Evolutionary conservation across 352 stramenopile species (phyloP).

Genomic region (Blastocystis sp.): DNA sequence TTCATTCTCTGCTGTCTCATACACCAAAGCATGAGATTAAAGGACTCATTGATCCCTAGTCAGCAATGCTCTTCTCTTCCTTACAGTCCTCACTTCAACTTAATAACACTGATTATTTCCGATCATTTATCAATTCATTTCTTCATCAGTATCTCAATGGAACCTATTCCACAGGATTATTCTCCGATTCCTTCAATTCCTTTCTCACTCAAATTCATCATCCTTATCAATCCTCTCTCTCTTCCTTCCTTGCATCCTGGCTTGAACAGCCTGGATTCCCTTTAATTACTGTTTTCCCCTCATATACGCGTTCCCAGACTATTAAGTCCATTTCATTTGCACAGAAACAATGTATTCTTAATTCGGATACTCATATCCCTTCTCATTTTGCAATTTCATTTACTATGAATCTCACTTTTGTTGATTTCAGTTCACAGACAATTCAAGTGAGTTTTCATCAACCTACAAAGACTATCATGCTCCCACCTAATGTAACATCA

Average conservation of each 20-base stretch:
- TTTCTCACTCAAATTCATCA: neutral
- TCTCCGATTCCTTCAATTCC: neutral
- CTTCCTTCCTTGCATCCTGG: neutral
- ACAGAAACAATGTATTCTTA: too few relatives aligned
- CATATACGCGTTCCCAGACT: too few relatives aligned
- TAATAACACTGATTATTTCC: neutral
- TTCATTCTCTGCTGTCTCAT: constrained; percentile 19
- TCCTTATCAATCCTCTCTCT: neutral
- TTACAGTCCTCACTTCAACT: neutral
- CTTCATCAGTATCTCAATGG: neutral
- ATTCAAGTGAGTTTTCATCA: neutral
- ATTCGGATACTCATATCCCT: too few relatives aligned
- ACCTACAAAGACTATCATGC: neutral
- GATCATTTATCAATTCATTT: constrained; percentile 1
- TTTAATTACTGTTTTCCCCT: neutral
- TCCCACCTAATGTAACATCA: neutral
- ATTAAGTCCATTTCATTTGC: too few relatives aligned
- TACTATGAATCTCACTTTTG: too few relatives aligned
- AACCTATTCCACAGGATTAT: neutral
- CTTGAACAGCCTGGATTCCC: neutral
- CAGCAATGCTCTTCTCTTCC: constrained; percentile 4
- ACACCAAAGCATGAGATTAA: constrained; percentile 12
- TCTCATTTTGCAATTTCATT: too few relatives aligned
- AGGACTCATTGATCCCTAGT: neutral
- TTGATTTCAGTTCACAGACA: neutral